A percentile compares a stretch with the other conserved stretches of the same genome.
These are phyloP conservation scores for Amauroascus niger DNA, from an alignment of 2,329 filamentous ascomycete genomes.

Conservation along the genomic window DNA sequence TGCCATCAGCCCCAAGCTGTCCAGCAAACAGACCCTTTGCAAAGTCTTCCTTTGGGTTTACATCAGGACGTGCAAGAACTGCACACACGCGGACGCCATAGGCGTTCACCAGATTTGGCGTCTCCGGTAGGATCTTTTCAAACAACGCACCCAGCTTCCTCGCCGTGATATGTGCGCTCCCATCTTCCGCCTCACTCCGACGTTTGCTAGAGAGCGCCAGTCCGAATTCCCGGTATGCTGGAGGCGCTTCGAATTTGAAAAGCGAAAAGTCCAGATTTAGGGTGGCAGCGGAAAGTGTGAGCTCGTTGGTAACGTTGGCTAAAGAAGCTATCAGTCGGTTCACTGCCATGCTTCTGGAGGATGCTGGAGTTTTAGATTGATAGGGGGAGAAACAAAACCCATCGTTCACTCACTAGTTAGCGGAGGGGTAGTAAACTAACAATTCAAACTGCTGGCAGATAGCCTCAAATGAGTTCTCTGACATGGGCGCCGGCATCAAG, in stretches of 20 bases:
- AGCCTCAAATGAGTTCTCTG: too few species aligned
- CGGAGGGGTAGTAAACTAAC: too few species aligned
- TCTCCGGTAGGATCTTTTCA: slow-evolving; percentile 24
- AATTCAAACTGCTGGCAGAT: too few species aligned
- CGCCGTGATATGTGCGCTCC: slow-evolving; percentile 30
- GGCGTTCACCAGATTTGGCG: slow-evolving; percentile 26
- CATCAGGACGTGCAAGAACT: neutral
- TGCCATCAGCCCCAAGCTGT: slow-evolving; percentile 17
- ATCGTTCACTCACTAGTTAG: too few species aligned
- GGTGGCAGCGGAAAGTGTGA: slow-evolving; percentile 17
- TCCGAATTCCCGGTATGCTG: slow-evolving; percentile 29
- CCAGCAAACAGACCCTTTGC: slow-evolving; percentile 8
- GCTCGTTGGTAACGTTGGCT: slow-evolving; percentile 14
- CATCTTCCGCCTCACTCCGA: slow-evolving; percentile 31
- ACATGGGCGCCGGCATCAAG: too few species aligned
- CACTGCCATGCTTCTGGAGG: neutral
- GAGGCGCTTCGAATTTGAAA: slow-evolving; percentile 33
- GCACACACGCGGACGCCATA: slow-evolving; percentile 29
- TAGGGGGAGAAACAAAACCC: too few species aligned
- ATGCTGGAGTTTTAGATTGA: too few species aligned
- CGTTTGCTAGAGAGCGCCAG: slow-evolving; percentile 23
- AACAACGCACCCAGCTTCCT: slow-evolving; percentile 35
- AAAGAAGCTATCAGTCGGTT: slow-evolving; percentile 1
- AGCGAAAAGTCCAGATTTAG: slow-evolving; percentile 39
- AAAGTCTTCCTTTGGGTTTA: neutral